Evolutionary conservation across 352 stramenopile species (phyloP).

Genomic region (Peronospora destructor): DNA sequence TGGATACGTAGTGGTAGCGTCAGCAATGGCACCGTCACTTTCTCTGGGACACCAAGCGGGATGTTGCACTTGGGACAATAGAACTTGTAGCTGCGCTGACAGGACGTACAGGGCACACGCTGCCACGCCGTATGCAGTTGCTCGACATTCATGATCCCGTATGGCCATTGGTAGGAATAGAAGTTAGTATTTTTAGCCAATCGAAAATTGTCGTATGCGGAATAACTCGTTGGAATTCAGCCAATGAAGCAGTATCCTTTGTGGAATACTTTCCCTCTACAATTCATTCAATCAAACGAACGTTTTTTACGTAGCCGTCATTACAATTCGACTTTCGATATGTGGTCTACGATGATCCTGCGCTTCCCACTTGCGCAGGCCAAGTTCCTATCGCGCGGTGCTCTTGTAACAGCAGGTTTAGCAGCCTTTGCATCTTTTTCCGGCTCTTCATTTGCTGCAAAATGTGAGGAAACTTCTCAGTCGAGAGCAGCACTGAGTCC

Average conservation of each 20-base stretch:
- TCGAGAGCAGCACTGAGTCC: conserved; percentile 50
- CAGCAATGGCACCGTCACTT: conserved; percentile 44
- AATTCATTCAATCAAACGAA: neutral
- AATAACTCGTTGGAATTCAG: too few relatives aligned
- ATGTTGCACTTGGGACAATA: conserved; percentile 76
- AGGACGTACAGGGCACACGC: conserved; percentile 51
- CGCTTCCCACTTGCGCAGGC: conserved; percentile 37
- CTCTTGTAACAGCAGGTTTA: conserved; percentile 35
- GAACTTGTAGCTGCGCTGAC: conserved; percentile 82
- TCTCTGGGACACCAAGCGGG: conserved; percentile 45
- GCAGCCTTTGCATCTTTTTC: conserved; percentile 35
- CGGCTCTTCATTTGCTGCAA: conserved; percentile 3
- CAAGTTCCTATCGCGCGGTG: conserved; percentile 27
- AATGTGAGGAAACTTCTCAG: conserved; percentile 23
- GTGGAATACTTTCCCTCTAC: too few relatives aligned
- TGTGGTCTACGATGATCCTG: conserved; percentile 46
- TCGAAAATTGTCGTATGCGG: too few relatives aligned
- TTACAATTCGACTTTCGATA: neutral
- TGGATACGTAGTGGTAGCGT: conserved; percentile 68
- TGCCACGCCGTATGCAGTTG: conserved; percentile 50
- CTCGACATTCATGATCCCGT: conserved; percentile 9
- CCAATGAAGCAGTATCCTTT: too few relatives aligned
- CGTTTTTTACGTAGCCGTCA: neutral
- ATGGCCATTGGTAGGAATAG: too few relatives aligned
- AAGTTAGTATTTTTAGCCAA: too few relatives aligned